Base-by-base conservation (phyloP, 148 eudicot genomes). In the Vaccinium darrowii region DNA sequence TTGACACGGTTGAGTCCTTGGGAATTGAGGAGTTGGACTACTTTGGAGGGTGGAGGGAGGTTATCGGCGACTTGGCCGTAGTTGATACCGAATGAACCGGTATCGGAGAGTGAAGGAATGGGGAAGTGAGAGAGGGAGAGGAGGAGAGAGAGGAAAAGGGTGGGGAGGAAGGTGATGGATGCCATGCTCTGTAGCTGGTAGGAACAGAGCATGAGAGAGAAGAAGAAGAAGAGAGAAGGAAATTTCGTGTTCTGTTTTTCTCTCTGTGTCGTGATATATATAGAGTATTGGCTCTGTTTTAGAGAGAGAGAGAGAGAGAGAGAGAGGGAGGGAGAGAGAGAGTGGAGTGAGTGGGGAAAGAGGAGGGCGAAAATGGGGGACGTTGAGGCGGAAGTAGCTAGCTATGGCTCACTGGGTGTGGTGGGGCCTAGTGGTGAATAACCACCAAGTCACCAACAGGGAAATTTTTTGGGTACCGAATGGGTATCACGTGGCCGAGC, bases 51-150 rank as follows among this genome's bases (percentile, higher is more conserved):
- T 1, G 86, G 39, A 3, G 98, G 99, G 65, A 95, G 96, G 81
- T 97, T 81, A 87, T 95, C 63, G 0, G 95, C 99, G 72, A 97
- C 63, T 25, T 98, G 88, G 58, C 99, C 99, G 67, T 95, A 97
- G 93, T 95, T 95, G 14, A 97, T 79, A 1, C 98, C 98, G 19
- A 97, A 72, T 5, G 84, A 78, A 76, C 93, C 99, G 27, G 89
- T 33, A n/a, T 81, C 88, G 82, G 84, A 57, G 25, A 60, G 12
- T 0, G 50, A 51, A 13, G 63, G 47, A 10, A 25, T 14, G 18
- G 18, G 86, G 85, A 85, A 30, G 71, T 25, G 27, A 63, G 21
- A n/a, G 7, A 47, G 15, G 7, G 81, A 57, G 13, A 78, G n/a
- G 33, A 74, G 1, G 13, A 72, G 77, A 83, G 76, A 69, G 33